Conservation (phyloP, 2,329 filamentous ascomycete genomes). For the Parastagonospora avenae region DNA sequence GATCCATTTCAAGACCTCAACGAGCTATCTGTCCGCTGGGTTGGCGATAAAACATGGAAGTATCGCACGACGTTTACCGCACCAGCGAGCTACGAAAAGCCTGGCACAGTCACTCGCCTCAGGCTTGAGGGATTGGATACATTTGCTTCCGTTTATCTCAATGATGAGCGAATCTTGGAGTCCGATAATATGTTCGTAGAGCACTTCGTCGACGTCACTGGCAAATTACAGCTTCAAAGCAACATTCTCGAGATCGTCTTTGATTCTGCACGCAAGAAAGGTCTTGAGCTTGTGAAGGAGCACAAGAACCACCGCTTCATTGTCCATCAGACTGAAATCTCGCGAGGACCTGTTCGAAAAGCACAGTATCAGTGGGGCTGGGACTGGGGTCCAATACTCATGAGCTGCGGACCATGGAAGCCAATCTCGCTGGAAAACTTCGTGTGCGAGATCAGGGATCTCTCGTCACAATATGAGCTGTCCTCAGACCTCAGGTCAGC, state of each 20-base stretch:
- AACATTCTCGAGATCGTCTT: slow-evolving; percentile 62
- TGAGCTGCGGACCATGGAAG: slow-evolving; percentile 64
- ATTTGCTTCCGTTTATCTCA: too few relatives aligned
- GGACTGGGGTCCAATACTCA: slow-evolving; percentile 57
- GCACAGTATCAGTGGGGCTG: slow-evolving; percentile 58
- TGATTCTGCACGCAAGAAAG: slow-evolving; percentile 58
- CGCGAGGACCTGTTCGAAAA: slow-evolving; percentile 59
- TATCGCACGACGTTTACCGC: slow-evolving; percentile 43
- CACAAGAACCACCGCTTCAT: slow-evolving; percentile 60
- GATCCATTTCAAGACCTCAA: slow-evolving; percentile 57
- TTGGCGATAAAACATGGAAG: slow-evolving; percentile 54
- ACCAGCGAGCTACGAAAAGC: slow-evolving; percentile 35
- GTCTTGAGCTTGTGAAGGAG: slow-evolving; percentile 57
- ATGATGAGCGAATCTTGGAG: too few relatives aligned
- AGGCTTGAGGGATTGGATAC: too few relatives aligned
- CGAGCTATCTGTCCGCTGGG: slow-evolving; percentile 55
- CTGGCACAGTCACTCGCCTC: too few relatives aligned
- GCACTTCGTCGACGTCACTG: too few relatives aligned
- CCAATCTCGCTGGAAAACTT: slow-evolving; percentile 74
- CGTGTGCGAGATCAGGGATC: slow-evolving; percentile 66
- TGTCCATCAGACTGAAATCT: slow-evolving; percentile 47
- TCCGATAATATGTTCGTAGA: too few relatives aligned
- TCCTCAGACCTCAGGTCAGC: slow-evolving; percentile 21
- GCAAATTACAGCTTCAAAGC: neutral
- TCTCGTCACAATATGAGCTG: slow-evolving; percentile 66